These are phyloP conservation scores for Limnomonas spitsbergensis DNA, from an alignment of 139 green algal species.

Conservation along the genomic window DNA sequence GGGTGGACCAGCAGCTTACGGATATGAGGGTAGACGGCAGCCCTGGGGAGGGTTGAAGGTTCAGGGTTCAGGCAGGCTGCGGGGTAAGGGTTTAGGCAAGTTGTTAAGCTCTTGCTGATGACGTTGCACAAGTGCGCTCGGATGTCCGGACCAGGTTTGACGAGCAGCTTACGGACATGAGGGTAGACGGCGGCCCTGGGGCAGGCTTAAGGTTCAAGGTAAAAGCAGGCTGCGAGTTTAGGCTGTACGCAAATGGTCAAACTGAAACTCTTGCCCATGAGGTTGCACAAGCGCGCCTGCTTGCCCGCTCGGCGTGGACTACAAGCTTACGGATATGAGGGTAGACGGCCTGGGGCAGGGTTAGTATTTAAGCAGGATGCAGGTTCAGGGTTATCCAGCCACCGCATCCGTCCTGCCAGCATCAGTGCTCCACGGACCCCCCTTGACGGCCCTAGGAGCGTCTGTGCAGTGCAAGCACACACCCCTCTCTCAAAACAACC, in stretches of 20 bases:
- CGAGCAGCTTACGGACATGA: slow-evolving; percentile 35
- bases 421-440: too few species aligned
- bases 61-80: background rate
- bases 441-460: too few species aligned
- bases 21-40: slow-evolving; percentile 48
- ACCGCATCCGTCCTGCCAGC: too few species aligned
- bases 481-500: too few species aligned
- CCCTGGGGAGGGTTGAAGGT: slow-evolving; percentile 4
- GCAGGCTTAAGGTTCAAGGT: background rate
- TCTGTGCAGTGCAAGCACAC: too few species aligned
- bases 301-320: slow-evolving; percentile 56
- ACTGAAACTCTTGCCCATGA: slow-evolving; percentile 96
- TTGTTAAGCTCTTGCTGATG: slow-evolving; percentile 91
- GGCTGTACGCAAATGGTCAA: too few species aligned
- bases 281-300: slow-evolving; percentile 78
- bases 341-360: slow-evolving; percentile 34
- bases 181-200: slow-evolving; percentile 44
- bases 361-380: background rate
- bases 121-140: slow-evolving; percentile 83
- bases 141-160: slow-evolving; percentile 58
- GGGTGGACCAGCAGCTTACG: slow-evolving; percentile 28
- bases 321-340: slow-evolving; percentile 36
- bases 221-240: too few species aligned
- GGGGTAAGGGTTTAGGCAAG: too few species aligned
- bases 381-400: too few species aligned